Conservation (phyloP, 345 rosid genomes). For the Raphanus sativus region DNA sequence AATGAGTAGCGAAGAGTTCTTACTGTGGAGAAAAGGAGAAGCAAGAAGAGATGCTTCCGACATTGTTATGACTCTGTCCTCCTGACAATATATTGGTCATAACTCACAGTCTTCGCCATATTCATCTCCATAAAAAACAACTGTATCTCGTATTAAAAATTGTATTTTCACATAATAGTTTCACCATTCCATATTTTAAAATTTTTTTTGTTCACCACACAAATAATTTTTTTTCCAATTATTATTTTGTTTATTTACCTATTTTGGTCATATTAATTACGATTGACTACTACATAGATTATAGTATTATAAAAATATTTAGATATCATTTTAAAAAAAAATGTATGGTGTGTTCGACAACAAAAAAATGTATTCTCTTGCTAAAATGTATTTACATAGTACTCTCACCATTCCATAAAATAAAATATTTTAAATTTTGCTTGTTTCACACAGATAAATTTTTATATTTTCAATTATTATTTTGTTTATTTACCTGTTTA, state of each 20-base stretch:
- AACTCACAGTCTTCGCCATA: neutral
- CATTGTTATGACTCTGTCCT: conserved; percentile 6
- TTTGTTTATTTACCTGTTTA: neutral
- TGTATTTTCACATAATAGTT: no score
- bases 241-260: no score
- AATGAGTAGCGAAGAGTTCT: conserved; percentile 18
- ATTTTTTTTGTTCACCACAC: no score
- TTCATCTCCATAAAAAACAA: neutral
- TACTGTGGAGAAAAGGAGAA: conserved; percentile 35
- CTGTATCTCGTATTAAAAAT: no score
- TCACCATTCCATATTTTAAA: no score
- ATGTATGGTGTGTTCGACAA: neutral
- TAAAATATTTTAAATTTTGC: neutral
- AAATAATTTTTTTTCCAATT: no score
- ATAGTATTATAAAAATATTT: no score
- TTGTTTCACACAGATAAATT: no score
- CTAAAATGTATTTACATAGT: neutral
- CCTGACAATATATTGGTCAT: neutral
- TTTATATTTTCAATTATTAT: no score
- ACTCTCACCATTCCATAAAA: neutral
- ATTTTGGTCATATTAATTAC: no score
- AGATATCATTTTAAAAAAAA: neutral
- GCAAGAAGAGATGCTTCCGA: conserved; percentile 34
- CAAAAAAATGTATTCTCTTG: neutral
- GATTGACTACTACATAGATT: no score